Conservation (phyloP, 192 early-diverging fungal genomes). For the Rhizoclosmatium globosum region DNA sequence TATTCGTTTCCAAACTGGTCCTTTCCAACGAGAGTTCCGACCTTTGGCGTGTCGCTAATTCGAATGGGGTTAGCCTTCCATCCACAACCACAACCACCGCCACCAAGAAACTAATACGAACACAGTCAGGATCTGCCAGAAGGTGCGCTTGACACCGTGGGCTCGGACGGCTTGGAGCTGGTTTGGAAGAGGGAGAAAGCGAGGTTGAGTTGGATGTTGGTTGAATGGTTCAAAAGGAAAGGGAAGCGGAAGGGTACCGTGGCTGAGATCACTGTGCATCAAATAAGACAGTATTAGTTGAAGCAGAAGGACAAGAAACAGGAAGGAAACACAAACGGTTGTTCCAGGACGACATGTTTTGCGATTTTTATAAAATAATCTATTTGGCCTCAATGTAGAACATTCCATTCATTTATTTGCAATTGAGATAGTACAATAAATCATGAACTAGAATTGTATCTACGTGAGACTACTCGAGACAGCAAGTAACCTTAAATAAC, state of each 20-base stretch:
- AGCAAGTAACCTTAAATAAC: too few species aligned
- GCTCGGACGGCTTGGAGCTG: constrained; percentile 32
- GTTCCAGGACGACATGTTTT: constrained; percentile 13
- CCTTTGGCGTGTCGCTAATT: constrained; percentile 50
- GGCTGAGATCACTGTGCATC: neutral
- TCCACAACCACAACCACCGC: neutral
- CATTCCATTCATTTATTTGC: neutral
- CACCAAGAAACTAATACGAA: constrained; percentile 13
- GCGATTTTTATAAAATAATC: neutral
- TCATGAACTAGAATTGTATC: neutral
- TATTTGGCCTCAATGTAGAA: neutral
- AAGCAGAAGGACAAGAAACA: neutral
- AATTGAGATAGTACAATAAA: neutral
- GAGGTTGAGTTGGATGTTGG: neutral
- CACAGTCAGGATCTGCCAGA: constrained; percentile 40
- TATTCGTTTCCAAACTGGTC: constrained; percentile 62
- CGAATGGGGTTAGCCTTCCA: neutral
- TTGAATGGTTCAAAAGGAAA: neutral
- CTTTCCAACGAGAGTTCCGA: constrained; percentile 56
- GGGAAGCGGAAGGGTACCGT: neutral
- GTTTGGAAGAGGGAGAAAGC: neutral
- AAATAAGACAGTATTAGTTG: neutral
- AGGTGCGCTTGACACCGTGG: constrained; percentile 30
- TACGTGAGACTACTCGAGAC: too few species aligned
- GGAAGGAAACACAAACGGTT: neutral